Base-by-base conservation (phyloP, 768 basidiomycete genomes). In the Lentinula guzmanii region DNA sequence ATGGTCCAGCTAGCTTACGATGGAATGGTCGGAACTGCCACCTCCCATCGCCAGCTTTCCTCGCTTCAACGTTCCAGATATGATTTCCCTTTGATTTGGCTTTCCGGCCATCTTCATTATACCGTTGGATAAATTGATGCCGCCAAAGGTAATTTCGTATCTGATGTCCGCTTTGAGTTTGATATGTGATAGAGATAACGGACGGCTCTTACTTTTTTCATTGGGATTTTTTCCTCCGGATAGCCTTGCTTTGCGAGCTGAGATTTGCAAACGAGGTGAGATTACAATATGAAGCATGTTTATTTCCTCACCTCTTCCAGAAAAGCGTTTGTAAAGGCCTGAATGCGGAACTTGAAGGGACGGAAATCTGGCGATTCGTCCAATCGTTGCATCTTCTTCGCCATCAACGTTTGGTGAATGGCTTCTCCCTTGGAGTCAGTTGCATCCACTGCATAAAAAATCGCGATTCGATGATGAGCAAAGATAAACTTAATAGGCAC, bases 11-110 rank as follows among this genome's bases (percentile, higher is more conserved):
- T 59, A 98, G 85, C 73, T 89, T 90, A 60, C 95, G 87, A 68
- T 89, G 79, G 76, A 96, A 97, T 11, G 91, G 87, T 55, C 93
- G 83, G 76, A 96, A 97, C 57, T 85, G 80, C 94, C 94, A 98
- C 64, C 82, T 77, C 45, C 88, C 84, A 52, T 90, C 90, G 24
- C 77, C 77, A 24, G 76, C 70, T 73, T 92, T 95, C 76, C 85
- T 92, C n/a, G 94, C 96, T 68, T 98, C 93, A 55, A 98, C 90
- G 69, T 94, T 95, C 96, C 96, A 99, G 66, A 98, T 97, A 69
- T 98, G 96, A 75, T 99, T 99, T 52, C 96, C 96, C 78, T 97
- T 97, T 58, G 93, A 95, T 75, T 99, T 99, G 24, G 95, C 92
- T 76, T 99, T 99, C 75, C 98, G 98, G 39, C 96, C 96, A 71